A percentile compares a stretch with the other conserved stretches of the same genome.
These are phyloP conservation scores for Curvularia lunata DNA, from an alignment of 2,329 filamentous ascomycete genomes.

Conservation along the genomic window DNA sequence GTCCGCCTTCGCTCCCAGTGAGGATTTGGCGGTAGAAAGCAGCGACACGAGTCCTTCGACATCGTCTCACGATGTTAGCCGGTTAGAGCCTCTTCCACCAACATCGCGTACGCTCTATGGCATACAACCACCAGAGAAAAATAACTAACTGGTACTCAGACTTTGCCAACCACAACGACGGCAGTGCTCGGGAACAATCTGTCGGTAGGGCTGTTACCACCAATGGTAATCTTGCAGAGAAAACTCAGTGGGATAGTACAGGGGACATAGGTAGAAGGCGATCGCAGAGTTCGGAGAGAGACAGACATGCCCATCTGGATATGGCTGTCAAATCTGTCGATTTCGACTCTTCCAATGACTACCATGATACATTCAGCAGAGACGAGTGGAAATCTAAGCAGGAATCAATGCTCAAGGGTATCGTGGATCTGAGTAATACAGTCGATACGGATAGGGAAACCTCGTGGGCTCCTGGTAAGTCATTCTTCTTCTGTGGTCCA, in stretches of 20 bases:
- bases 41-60: constrained; percentile 33
- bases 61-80: constrained; percentile 10
- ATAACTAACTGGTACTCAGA: constrained; percentile 12
- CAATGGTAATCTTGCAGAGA: constrained; percentile 1
- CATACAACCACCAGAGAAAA: neutral
- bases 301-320: neutral
- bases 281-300: neutral
- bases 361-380: neutral
- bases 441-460: constrained; percentile 49
- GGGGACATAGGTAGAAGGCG: neutral
- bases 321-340: constrained; percentile 5
- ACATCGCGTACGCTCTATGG: constrained; percentile 16
- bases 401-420: constrained; percentile 29
- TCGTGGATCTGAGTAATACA: constrained; percentile 48
- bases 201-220: constrained; percentile 8
- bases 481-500: neutral
- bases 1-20: constrained; percentile 21
- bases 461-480: constrained; percentile 50
- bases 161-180: neutral
- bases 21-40: constrained; percentile 23
- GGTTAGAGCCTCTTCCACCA: constrained; percentile 11
- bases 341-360: neutral
- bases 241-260: neutral
- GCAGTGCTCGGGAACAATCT: neutral
- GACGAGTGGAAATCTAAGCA: constrained; percentile 16